These are phyloP conservation scores for Chrysanthemum seticuspe DNA, from an alignment of 129 eudicot genomes.

Conservation along the genomic window DNA sequence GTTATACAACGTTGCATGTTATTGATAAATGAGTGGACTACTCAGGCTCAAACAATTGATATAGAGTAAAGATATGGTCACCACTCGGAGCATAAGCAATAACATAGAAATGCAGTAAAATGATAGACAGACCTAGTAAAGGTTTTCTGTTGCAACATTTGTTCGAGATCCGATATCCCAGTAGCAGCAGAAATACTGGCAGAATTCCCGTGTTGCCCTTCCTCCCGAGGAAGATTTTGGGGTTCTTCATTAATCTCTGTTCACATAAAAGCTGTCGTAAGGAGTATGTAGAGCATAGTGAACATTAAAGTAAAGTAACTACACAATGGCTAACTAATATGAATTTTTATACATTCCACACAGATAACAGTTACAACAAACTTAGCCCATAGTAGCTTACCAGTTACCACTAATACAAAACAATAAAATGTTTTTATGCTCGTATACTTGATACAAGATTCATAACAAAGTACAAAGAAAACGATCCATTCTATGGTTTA, in stretches of 20 bases:
- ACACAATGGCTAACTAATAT: constrained; percentile 9
- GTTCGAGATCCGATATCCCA: constrained; percentile 81
- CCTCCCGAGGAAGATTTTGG: constrained; percentile 37
- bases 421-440: background rate
- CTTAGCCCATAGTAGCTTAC: background rate
- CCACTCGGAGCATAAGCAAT: background rate
- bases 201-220: constrained; percentile 41
- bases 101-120: constrained; percentile 3
- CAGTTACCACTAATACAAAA: background rate
- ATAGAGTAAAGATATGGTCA: background rate
- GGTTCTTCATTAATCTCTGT: constrained; percentile 47
- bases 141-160: constrained; percentile 69
- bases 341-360: background rate
- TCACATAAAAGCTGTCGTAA: constrained; percentile 26
- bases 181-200: constrained; percentile 25
- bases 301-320: constrained; percentile 3
- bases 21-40: background rate
- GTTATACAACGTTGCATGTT: background rate
- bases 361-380: constrained; percentile 2
- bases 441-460: background rate
- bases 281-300: constrained; percentile 16
- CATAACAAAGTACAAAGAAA: background rate
- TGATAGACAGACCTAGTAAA: constrained; percentile 68
- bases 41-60: background rate
- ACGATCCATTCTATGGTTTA: background rate